These are phyloP conservation scores for Biscogniauxia marginata DNA, from an alignment of 2,329 filamentous ascomycete species.

Conservation along the genomic window DNA sequence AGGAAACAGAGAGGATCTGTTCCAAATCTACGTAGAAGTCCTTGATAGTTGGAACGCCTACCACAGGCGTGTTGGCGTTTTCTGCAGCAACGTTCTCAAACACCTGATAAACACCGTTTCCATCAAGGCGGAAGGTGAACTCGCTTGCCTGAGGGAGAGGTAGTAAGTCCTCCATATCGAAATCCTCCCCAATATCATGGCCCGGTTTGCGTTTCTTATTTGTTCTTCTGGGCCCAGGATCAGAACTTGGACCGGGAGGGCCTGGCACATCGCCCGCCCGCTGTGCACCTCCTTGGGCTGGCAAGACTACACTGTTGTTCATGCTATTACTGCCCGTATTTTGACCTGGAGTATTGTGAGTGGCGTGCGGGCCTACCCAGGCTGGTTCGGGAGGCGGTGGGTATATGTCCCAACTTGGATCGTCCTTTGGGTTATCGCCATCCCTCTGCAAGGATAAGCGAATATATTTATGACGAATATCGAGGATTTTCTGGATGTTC, in stretches of 20 bases:
- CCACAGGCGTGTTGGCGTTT: slow-evolving; percentile 65
- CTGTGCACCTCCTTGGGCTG: slow-evolving; percentile 30
- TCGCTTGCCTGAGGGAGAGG: slow-evolving; percentile 70
- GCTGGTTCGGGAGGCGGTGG: slow-evolving; percentile 88
- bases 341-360: slow-evolving; percentile 34
- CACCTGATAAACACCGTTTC: slow-evolving; percentile 87
- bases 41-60: slow-evolving; percentile 85
- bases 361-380: slow-evolving; percentile 63
- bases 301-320: slow-evolving; percentile 45
- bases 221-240: slow-evolving; percentile 41
- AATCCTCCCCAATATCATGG: slow-evolving; percentile 88
- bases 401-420: slow-evolving; percentile 81
- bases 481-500: slow-evolving; percentile 86
- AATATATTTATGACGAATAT: slow-evolving; percentile 87
- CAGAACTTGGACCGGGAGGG: slow-evolving; percentile 33
- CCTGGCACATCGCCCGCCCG: slow-evolving; percentile 14
- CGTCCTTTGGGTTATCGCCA: slow-evolving; percentile 85
- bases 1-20: slow-evolving; percentile 80
- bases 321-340: slow-evolving; percentile 44
- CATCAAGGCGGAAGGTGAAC: slow-evolving; percentile 76
- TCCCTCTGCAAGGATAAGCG: slow-evolving; percentile 77
- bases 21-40: slow-evolving; percentile 97
- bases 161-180: slow-evolving; percentile 73
- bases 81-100: slow-evolving; percentile 68
- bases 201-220: slow-evolving; percentile 76